A percentile compares a stretch with the other conserved stretches of the same genome.
These are phyloP conservation scores for Diversispora eburnea DNA, from an alignment of 192 early-diverging fungal genomes.

Conservation along the genomic window DNA sequence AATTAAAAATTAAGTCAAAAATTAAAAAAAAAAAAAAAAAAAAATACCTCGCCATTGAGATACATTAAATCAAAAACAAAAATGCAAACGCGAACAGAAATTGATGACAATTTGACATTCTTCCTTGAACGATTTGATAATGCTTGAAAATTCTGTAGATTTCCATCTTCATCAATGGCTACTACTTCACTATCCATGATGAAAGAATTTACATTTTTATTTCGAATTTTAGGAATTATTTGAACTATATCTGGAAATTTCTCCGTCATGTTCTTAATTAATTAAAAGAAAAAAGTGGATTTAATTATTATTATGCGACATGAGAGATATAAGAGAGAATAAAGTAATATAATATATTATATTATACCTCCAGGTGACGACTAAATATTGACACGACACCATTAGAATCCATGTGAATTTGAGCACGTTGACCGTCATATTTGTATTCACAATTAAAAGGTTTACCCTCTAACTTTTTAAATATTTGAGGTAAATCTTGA, in stretches of 20 bases:
- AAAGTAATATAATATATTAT: neutral
- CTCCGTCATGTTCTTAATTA: conserved; percentile 55
- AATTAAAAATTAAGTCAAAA: neutral
- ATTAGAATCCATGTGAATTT: conserved; percentile 49
- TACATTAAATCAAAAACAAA: conserved; percentile 86
- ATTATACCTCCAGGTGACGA: conserved; percentile 63
- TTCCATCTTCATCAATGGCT: conserved; percentile 73
- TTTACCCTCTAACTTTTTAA: conserved; percentile 74
- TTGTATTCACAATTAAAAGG: conserved; percentile 87
- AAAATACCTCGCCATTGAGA: conserved; percentile 66
- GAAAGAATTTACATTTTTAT: conserved; percentile 61
- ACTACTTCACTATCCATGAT: conserved; percentile 88
- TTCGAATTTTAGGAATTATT: conserved; percentile 54
- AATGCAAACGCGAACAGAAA: conserved; percentile 73
- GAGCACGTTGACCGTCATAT: conserved; percentile 89
- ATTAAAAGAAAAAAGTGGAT: neutral
- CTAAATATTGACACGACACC: conserved; percentile 69
- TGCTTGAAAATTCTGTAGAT: conserved; percentile 81
- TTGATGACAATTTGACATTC: conserved; percentile 67
- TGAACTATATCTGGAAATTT: conserved; percentile 85
- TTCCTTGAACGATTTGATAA: conserved; percentile 77
- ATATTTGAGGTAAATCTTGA: conserved; percentile 70
- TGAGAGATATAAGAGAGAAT: neutral
- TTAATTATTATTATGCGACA: neutral
- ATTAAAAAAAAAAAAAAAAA: conserved; percentile 20